Base-by-base conservation (phyloP, 768 basidiomycete species). In the Coprinellus micaceus region DNA sequence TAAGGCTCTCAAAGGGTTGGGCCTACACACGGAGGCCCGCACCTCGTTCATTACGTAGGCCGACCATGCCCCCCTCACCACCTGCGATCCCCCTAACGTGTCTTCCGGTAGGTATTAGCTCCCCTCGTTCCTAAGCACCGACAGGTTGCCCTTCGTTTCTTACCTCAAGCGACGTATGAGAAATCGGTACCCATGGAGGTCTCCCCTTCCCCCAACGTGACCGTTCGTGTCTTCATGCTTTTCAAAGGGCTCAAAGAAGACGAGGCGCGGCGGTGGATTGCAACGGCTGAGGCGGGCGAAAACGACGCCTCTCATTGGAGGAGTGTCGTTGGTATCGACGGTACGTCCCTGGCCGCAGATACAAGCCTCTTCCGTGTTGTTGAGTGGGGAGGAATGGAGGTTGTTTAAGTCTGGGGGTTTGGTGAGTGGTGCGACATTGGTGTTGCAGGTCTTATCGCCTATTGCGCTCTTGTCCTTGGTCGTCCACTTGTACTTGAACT, bases 371-470 rank as follows among this genome's bases (percentile, higher is more conserved):
- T 48, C 56, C 3, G 50, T 74, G 52, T 77, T 74, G 36, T 80
- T 45, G 78, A 80, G 53, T 80, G 77, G 78, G 77, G 76, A n/a
- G 77, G 74, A 3, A 77, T 77, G 75, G 74, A 78, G 61, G 65
- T 77, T 19, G 17, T n/a, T n/a, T 9, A 37, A 37, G 36, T 9
- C 36, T 9, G 17, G 36, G 36, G 36, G 17, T 37, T 37, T 9
- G 9, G 17, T 17, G 9, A 9, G 9, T 17, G 36, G 36, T 37
- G 36, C 17, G 17, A 37, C 36, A 9, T 37, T 37, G 9, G 36
- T 37, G 36, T 37, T 37, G 36, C 36, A 17, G 17, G 9, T 37
- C 9, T 9, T 9, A 37, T 9, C 36, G 36, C 9, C 9, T 37
- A 9, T 37, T 9, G 36, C 36, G 17, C 36, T 37, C n/a, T n/a